phyloP scores from a whole-genome alignment of 768 basidiomycete species.

The Aureoboletus auriporus region DNA sequence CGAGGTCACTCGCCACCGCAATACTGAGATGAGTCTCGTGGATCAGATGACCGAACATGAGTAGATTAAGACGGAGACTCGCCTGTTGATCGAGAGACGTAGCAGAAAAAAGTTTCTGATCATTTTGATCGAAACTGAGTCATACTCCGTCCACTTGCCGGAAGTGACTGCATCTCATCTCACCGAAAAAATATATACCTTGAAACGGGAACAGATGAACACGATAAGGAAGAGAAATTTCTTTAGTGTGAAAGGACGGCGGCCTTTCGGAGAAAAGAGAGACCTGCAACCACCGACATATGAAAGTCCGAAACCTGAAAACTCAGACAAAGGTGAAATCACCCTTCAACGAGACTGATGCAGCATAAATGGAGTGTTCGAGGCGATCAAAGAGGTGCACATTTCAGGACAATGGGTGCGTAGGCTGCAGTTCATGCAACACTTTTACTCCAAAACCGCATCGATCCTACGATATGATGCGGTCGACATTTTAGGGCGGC shows the following conservation, averaged over 20 bases:
- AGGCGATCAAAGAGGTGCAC: slow-evolving; percentile 5
- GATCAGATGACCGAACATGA: slow-evolving; percentile 12
- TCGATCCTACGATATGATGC: slow-evolving; percentile 2
- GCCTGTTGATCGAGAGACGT: slow-evolving; percentile 6
- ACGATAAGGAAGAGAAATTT: slow-evolving; percentile 19
- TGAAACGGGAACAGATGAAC: slow-evolving; percentile 19
- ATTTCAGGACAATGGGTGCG: slow-evolving; percentile 9
- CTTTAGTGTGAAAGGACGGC: slow-evolving; percentile 16
- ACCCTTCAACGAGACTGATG: slow-evolving; percentile 8
- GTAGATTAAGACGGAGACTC: slow-evolving; percentile 17
- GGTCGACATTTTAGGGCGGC: slow-evolving; percentile 13
- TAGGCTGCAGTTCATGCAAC: slow-evolving; percentile 7
- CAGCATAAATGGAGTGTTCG: slow-evolving; percentile 6
- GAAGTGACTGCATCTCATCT: slow-evolving; percentile 14
- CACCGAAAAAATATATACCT: slow-evolving; percentile 10
- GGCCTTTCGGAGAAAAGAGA: slow-evolving; percentile 22
- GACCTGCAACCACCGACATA: slow-evolving; percentile 23
- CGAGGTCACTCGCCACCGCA: slow-evolving; percentile 22
- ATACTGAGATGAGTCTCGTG: slow-evolving; percentile 5
- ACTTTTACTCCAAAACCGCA: slow-evolving; percentile 6
- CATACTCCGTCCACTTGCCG: slow-evolving; percentile 14
- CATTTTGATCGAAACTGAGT: slow-evolving; percentile 10
- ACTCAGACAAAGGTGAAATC: slow-evolving; percentile 26
- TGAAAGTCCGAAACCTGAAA: slow-evolving; percentile 32
- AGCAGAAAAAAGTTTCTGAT: slow-evolving; percentile 18